phyloP scores from a whole-genome alignment of 2,329 filamentous ascomycete species.

The Lachnellula arida region DNA sequence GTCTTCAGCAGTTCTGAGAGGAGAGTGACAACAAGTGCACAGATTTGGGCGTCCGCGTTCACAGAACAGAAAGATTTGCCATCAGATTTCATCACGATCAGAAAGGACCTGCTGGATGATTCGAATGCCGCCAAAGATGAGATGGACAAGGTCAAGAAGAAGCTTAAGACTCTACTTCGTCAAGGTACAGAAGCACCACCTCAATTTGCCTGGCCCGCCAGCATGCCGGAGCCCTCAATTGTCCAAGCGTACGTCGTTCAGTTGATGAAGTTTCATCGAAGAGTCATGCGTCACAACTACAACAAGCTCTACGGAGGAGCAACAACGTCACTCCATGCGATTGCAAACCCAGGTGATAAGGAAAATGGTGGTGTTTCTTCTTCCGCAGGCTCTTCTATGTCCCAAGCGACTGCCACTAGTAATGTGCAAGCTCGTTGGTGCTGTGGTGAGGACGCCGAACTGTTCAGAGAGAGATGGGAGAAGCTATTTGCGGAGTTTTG shows the following conservation, averaged over 20 bases:
- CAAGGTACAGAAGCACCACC: conserved; percentile 91
- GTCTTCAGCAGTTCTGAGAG: conserved; percentile 96
- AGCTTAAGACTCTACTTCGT: conserved; percentile 85
- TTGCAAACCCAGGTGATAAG: conserved; percentile 45
- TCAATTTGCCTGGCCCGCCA: conserved; percentile 96
- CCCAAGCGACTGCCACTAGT: conserved; percentile 58
- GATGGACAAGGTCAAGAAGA: conserved; percentile 99
- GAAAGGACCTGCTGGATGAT: conserved; percentile 93
- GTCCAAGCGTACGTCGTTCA: conserved; percentile 90
- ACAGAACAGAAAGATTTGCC: conserved; percentile 80
- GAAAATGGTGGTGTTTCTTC: conserved; percentile 30
- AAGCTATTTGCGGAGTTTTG: conserved; percentile 96
- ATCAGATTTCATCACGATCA: conserved; percentile 80
- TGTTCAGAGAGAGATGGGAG: conserved; percentile 97
- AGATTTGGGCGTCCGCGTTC: conserved; percentile 92
- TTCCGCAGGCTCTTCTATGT: conserved; percentile 44
- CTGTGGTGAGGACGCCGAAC: conserved; percentile 86
- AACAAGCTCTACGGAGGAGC: conserved; percentile 67
- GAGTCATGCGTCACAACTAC: conserved; percentile 94
- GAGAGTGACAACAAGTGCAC: conserved; percentile 89
- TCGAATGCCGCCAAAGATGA: conserved; percentile 98
- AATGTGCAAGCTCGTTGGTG: conserved; percentile 91
- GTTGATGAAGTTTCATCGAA: conserved; percentile 94
- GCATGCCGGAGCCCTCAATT: conserved; percentile 89
- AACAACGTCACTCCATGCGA: conserved; percentile 56